Percentiles rank a stretch among this genome's conserved stretches.
phyloP scores from a whole-genome alignment of 1,284 basidiomycete species.

The Pisolithus thermaeus region DNA sequence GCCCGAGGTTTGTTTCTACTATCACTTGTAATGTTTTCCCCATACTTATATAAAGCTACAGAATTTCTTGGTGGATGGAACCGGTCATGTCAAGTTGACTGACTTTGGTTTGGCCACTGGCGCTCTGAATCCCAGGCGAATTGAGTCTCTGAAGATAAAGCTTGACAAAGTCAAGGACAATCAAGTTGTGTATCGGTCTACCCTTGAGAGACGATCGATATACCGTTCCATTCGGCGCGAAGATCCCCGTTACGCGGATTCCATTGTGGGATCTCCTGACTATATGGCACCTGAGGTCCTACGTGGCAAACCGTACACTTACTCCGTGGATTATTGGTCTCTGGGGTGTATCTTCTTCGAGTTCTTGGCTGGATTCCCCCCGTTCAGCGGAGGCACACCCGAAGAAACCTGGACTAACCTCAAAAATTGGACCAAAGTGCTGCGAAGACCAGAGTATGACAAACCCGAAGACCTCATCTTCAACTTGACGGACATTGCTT shows the following conservation, averaged over 20 bases:
- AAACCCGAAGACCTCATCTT: conserved; percentile 96
- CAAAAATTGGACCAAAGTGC: conserved; percentile 94
- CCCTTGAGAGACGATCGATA: conserved; percentile 91
- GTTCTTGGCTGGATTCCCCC: conserved; percentile 96
- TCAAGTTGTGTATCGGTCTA: conserved; percentile 86
- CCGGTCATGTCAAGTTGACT: conserved; percentile 96
- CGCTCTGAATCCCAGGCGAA: conserved; percentile 90
- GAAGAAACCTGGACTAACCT: conserved; percentile 99
- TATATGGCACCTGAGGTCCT: conserved; percentile 96
- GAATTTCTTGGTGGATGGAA: conserved; percentile 96
- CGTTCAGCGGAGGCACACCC: conserved; percentile 91
- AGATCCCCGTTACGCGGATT: conserved; percentile 94
- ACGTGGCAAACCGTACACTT: conserved; percentile 91
- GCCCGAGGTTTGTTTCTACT: conserved; percentile 67
- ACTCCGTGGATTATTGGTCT: conserved; percentile 98
- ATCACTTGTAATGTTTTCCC: background rate
- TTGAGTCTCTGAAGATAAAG: conserved; percentile 93
- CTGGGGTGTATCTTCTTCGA: conserved; percentile 98
- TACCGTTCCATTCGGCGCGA: conserved; percentile 91
- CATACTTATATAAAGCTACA: conserved; percentile 28
- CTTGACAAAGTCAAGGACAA: conserved; percentile 97
- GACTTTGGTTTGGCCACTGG: conserved; percentile 98
- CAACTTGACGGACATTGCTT: conserved; percentile 90
- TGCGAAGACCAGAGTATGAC: conserved; percentile 92
- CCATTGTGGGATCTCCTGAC: conserved; percentile 97